A percentile compares a stretch with the other conserved stretches of the same genome.
These are phyloP conservation scores for Parathielavia hyrcaniae DNA, from an alignment of 495 filamentous ascomycete species.

Conservation along the genomic window DNA sequence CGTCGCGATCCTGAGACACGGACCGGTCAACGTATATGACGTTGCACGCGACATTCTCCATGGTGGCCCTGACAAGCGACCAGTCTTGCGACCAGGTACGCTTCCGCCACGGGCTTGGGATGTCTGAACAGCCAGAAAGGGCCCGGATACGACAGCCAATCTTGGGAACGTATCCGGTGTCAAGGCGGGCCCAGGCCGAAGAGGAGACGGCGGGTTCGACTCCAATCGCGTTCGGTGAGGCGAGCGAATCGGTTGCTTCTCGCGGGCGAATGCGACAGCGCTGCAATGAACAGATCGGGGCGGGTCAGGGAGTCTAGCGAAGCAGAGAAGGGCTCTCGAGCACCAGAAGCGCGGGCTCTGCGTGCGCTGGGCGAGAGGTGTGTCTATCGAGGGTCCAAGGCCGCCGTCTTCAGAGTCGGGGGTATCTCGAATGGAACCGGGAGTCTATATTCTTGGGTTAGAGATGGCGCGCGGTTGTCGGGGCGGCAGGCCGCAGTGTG, in stretches of 20 bases:
- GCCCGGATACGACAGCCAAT: constrained; percentile 8
- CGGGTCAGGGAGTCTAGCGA: background rate
- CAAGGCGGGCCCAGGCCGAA: constrained; percentile 15
- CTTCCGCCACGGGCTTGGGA: constrained; percentile 34
- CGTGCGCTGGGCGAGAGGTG: no score
- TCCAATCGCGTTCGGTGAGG: constrained; percentile 19
- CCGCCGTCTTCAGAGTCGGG: no score
- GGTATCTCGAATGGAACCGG: background rate
- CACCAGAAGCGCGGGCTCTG: no score
- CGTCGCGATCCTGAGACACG: constrained; percentile 52
- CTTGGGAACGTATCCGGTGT: constrained; percentile 11
- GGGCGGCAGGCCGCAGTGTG: no score
- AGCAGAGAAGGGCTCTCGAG: background rate
- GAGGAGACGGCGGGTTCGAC: constrained; percentile 19
- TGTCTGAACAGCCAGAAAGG: constrained; percentile 19
- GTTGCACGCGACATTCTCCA: constrained; percentile 68
- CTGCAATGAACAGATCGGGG: background rate
- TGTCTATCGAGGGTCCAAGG: no score
- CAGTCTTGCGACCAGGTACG: constrained; percentile 46
- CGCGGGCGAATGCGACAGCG: background rate
- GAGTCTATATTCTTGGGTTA: background rate
- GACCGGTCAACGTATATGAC: constrained; percentile 79
- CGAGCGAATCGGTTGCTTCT: background rate
- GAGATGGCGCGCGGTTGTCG: no score
- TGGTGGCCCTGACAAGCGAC: constrained; percentile 43